phyloP scores from a whole-genome alignment of 352 stramenopile species.

The Globisporangium ultimum region DNA sequence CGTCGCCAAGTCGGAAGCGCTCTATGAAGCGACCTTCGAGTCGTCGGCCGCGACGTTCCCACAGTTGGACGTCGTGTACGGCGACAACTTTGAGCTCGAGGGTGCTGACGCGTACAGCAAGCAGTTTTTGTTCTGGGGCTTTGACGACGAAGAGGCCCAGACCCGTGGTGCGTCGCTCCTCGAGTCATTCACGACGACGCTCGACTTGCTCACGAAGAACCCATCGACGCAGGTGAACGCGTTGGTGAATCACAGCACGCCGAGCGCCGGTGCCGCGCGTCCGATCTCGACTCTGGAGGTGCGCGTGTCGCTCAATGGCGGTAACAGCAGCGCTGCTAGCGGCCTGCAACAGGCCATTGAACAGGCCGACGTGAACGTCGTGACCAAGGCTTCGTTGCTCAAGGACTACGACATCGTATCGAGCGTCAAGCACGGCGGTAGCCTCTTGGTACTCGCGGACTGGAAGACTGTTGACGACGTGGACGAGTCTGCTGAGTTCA shows the following conservation, averaged over 20 bases:
- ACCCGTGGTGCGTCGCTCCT: constrained; percentile 27
- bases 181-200: constrained; percentile 32
- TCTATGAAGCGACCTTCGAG: constrained; percentile 55
- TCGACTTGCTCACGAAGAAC: constrained; percentile 61
- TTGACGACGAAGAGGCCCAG: constrained; percentile 58
- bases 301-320: constrained; percentile 42
- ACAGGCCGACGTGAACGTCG: constrained; percentile 57
- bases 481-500: constrained; percentile 49
- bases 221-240: constrained; percentile 59
- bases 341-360: constrained; percentile 47
- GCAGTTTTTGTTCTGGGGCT: constrained; percentile 90
- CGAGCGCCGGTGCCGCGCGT: constrained; percentile 10
- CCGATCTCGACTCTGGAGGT: constrained; percentile 56
- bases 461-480: constrained; percentile 71
- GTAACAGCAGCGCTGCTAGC: constrained; percentile 18
- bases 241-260: constrained; percentile 51
- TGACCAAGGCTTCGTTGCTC: constrained; percentile 43
- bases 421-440: constrained; percentile 54
- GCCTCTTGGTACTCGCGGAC: constrained; percentile 46
- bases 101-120: constrained; percentile 59
- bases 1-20: constrained; percentile 71
- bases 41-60: constrained; percentile 36
- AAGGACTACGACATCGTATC: constrained; percentile 45
- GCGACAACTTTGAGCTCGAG: constrained; percentile 35
- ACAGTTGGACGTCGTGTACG: constrained; percentile 56